Percentiles rank a stretch among this genome's conserved stretches.
phyloP scores from a whole-genome alignment of 1,284 basidiomycete species.

The Neonothopanus nambi region DNA sequence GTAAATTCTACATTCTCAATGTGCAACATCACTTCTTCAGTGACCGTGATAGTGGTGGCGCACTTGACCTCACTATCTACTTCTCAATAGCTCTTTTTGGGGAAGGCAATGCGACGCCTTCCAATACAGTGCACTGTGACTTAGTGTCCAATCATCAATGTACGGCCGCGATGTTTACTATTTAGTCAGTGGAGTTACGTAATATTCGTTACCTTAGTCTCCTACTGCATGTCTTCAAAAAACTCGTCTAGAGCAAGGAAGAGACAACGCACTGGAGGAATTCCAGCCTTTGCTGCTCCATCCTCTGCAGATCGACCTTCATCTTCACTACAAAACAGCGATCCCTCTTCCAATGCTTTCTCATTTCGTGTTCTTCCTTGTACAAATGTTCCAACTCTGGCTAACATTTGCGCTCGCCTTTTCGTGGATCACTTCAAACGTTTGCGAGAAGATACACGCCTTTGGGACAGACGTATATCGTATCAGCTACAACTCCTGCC shows the following conservation, averaged over 20 bases:
- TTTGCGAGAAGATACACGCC: slow-evolving; percentile 37
- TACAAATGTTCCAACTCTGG: slow-evolving; percentile 41
- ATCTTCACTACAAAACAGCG: slow-evolving; percentile 28
- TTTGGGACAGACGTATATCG: slow-evolving; percentile 40
- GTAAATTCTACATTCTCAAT: no score
- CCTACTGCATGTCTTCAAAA: no score
- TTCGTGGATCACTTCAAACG: slow-evolving; percentile 49
- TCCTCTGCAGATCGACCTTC: slow-evolving; percentile 40
- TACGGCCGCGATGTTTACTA: no score
- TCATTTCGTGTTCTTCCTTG: slow-evolving; percentile 43
- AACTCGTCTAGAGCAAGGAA: slow-evolving; percentile 25
- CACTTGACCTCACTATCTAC: no score
- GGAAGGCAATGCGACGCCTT: no score
- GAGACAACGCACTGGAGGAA: slow-evolving; percentile 29
- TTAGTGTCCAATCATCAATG: no score
- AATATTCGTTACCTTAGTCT: no score
- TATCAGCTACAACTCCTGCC: slow-evolving; percentile 49
- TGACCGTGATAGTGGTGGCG: no score
- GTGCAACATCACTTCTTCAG: no score
- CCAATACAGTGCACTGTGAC: no score
- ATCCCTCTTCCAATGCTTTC: slow-evolving; percentile 51
- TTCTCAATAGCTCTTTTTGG: no score
- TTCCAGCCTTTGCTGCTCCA: slow-evolving; percentile 38
- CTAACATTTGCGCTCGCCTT: slow-evolving; percentile 47
- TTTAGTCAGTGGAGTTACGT: no score